phyloP scores from a whole-genome alignment of 768 basidiomycete genomes.

The Lactarius akahatsu region DNA sequence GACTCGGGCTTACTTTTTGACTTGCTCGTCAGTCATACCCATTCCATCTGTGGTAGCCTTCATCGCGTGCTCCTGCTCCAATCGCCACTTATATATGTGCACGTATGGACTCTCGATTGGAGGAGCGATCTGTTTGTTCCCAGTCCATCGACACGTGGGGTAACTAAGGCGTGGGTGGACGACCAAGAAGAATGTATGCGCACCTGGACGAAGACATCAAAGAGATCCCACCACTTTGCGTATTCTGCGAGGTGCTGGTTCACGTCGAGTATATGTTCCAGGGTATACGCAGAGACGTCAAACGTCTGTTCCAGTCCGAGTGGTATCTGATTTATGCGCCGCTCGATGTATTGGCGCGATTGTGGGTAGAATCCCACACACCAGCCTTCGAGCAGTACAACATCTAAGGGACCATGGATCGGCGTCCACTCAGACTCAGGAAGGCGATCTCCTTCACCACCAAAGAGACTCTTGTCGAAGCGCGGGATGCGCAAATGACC shows the following conservation, averaged over 20 bases:
- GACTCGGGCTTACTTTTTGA: slow-evolving; percentile 44
- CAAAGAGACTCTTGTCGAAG: slow-evolving; percentile 83
- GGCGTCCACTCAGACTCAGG: slow-evolving; percentile 40
- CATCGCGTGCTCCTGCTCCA: slow-evolving; percentile 90
- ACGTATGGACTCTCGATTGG: slow-evolving; percentile 39
- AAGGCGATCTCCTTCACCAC: slow-evolving; percentile 83
- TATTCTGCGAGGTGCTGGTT: slow-evolving; percentile 66
- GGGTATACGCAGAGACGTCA: slow-evolving; percentile 41
- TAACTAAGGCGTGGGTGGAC: not conserved
- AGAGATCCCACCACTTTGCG: slow-evolving; percentile 61
- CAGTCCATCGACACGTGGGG: not conserved
- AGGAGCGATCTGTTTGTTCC: slow-evolving; percentile 40
- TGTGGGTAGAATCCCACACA: slow-evolving; percentile 84
- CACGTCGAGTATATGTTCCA: slow-evolving; percentile 57
- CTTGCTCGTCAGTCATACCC: slow-evolving; percentile 86
- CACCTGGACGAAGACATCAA: slow-evolving; percentile 80
- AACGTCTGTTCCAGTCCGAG: slow-evolving; percentile 36
- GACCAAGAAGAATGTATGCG: slow-evolving; percentile 19
- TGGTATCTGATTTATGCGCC: slow-evolving; percentile 47
- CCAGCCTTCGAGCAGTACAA: slow-evolving; percentile 96
- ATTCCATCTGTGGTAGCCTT: slow-evolving; percentile 78
- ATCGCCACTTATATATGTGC: slow-evolving; percentile 82
- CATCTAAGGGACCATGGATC: slow-evolving; percentile 58
- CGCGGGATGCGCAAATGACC: slow-evolving; percentile 57
- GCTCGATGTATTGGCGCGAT: slow-evolving; percentile 47